Evolutionary conservation across 495 filamentous ascomycete genomes (phyloP).

Genomic region (Penicillium antarcticum): DNA sequence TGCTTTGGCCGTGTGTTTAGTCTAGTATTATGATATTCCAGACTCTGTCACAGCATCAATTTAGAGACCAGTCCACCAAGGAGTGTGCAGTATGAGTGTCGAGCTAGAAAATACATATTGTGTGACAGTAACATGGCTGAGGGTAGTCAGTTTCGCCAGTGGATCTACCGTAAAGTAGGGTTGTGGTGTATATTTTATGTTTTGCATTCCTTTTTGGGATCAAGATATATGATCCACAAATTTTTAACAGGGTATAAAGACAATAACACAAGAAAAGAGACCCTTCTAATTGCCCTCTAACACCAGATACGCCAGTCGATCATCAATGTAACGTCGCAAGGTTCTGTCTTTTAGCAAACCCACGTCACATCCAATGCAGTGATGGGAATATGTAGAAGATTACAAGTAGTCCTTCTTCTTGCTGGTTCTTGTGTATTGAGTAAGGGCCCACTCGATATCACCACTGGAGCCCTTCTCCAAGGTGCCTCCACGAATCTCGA

Average conservation of each 20-base stretch:
- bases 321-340: neutral
- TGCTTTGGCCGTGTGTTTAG: neutral
- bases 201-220: slow-evolving; percentile 1
- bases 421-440: slow-evolving; percentile 89
- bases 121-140: neutral
- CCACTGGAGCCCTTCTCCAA: slow-evolving; percentile 86
- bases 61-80: no score
- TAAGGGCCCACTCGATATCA: slow-evolving; percentile 94
- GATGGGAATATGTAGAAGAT: slow-evolving; percentile 24
- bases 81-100: no score
- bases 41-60: no score
- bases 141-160: neutral
- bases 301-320: slow-evolving; percentile 21
- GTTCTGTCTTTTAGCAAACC: slow-evolving; percentile 14
- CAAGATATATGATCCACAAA: neutral
- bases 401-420: slow-evolving; percentile 91
- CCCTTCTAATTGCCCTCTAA: slow-evolving; percentile 17
- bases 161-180: neutral
- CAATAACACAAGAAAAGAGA: slow-evolving; percentile 7
- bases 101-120: neutral
- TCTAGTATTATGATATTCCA: no score
- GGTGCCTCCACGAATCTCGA: slow-evolving; percentile 91
- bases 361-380: slow-evolving; percentile 15
- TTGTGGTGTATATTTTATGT: neutral
- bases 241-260: slow-evolving; percentile 16